phyloP scores from a whole-genome alignment of 2,329 filamentous ascomycete genomes.

The Phyllosticta citrichinensis region DNA sequence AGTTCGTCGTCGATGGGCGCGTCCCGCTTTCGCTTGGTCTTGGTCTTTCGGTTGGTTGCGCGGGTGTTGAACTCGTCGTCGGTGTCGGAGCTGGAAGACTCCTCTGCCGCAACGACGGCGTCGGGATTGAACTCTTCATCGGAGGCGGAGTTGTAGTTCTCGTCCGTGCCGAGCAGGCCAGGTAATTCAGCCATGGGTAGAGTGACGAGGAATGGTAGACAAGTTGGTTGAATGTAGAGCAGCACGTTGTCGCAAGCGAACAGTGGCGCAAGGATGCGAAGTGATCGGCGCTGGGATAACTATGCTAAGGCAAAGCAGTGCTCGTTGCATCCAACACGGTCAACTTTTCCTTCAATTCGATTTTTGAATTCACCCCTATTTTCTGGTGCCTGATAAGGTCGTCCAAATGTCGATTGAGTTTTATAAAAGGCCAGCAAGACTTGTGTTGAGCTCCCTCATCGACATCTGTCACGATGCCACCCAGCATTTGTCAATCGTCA shows the following conservation, averaged over 20 bases:
- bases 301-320: too few relatives aligned
- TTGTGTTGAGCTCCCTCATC: too few relatives aligned
- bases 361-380: too few relatives aligned
- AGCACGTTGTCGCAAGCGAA: background rate
- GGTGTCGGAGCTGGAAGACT: constrained; percentile 40
- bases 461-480: too few relatives aligned
- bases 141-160: constrained; percentile 51
- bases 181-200: background rate
- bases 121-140: constrained; percentile 67
- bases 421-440: too few relatives aligned
- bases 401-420: too few relatives aligned
- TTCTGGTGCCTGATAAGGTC: too few relatives aligned
- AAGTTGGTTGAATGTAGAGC: background rate
- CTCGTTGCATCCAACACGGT: too few relatives aligned
- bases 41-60: constrained; percentile 8
- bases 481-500: too few relatives aligned
- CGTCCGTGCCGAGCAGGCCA: constrained; percentile 13
- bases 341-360: too few relatives aligned
- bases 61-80: background rate
- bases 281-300: background rate
- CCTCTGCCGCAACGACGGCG: constrained; percentile 35
- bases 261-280: background rate
- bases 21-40: constrained; percentile 23
- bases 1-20: constrained; percentile 19
- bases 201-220: background rate